Evolutionary conservation across 192 early-diverging fungal species (phyloP).

Genomic region (Coemansia sp.): DNA sequence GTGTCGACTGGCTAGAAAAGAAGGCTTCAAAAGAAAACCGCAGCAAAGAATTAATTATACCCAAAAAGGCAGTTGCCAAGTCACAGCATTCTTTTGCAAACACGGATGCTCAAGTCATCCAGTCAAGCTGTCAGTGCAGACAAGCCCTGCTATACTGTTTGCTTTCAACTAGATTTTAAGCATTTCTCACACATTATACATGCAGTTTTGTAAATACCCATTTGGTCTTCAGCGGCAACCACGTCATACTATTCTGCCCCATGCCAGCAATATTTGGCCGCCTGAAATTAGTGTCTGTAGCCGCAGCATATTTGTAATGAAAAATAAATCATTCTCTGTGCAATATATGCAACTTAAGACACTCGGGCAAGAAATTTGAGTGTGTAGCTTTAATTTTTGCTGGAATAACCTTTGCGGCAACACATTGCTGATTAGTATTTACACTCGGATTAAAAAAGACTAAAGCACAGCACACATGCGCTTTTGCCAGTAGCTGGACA

Average conservation of each 20-base stretch:
- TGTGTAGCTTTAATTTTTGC: neutral
- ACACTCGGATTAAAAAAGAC: neutral
- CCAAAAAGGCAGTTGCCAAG: no score
- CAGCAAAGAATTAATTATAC: no score
- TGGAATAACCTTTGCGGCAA: neutral
- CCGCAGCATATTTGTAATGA: neutral
- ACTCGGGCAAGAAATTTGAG: neutral
- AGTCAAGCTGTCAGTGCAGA: neutral
- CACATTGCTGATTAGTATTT: neutral
- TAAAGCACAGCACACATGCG: slow-evolving; percentile 13
- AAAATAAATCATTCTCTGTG: neutral
- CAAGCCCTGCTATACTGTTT: neutral
- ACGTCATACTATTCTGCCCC: neutral
- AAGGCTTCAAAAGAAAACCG: no score
- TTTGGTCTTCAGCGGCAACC: neutral
- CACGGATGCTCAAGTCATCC: no score
- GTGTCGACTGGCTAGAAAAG: no score
- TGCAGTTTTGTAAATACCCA: neutral
- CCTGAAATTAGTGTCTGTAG: neutral
- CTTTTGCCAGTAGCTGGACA: no score
- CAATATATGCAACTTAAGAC: neutral
- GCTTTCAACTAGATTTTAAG: neutral
- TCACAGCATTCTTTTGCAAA: no score
- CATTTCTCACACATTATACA: neutral
- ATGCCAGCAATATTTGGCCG: neutral